A percentile compares a stretch with the other conserved stretches of the same genome.
phyloP scores from a whole-genome alignment of 306 rosid genomes.

The Begonia masoniana region DNA sequence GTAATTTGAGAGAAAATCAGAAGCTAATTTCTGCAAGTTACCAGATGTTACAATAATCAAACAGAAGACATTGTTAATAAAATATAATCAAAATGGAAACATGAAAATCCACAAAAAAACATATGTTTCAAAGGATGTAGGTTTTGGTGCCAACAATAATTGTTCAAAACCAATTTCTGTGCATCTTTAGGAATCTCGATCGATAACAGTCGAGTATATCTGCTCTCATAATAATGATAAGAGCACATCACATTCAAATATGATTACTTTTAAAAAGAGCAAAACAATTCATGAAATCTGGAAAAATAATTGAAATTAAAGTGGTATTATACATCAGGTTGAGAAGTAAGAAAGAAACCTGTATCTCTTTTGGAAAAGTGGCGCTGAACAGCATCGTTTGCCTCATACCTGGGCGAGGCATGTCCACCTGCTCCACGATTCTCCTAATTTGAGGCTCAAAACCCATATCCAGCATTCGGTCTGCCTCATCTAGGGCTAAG shows the following conservation, averaged over 20 bases:
- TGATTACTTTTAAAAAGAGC: neutral
- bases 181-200: neutral
- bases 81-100: too few species aligned
- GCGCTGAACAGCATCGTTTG: slow-evolving; percentile 82
- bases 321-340: neutral
- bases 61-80: neutral
- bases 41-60: neutral
- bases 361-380: slow-evolving; percentile 82
- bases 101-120: neutral
- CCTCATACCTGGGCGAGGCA: slow-evolving; percentile 69
- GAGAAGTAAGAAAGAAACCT: slow-evolving; percentile 24
- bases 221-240: neutral
- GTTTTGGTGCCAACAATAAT: neutral
- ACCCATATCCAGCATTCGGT: slow-evolving; percentile 94
- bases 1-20: slow-evolving; percentile 78
- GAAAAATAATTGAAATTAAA: neutral
- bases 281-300: neutral
- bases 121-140: neutral
- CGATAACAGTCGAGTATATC: too few species aligned
- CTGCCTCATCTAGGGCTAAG: slow-evolving; percentile 87
- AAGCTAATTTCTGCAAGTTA: slow-evolving; percentile 68
- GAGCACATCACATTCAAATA: neutral
- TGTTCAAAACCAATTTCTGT: too few species aligned
- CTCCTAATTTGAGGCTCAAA: slow-evolving; percentile 91
- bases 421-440: slow-evolving; percentile 79